Conservation (phyloP, 345 rosid genomes). For the Adansonia digitata region DNA sequence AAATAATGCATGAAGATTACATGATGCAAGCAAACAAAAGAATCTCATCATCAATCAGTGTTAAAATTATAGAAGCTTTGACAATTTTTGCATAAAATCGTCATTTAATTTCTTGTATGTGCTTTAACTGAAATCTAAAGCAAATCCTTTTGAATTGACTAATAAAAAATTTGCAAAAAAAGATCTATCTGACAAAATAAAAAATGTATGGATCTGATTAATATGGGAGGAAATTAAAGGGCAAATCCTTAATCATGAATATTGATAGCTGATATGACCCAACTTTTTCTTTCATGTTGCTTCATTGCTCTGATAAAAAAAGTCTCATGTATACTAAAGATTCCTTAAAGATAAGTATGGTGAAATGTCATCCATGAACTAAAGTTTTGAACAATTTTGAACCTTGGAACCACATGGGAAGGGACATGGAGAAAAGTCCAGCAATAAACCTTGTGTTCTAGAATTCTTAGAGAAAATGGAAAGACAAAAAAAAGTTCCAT, state of each 20-base stretch:
- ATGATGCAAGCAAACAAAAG: not conserved
- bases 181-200: constrained; percentile 10
- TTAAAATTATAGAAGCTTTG: not conserved
- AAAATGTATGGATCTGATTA: not conserved
- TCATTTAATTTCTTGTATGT: not conserved
- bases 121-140: constrained; percentile 12
- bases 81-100: not conserved
- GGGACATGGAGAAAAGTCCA: constrained; percentile 23
- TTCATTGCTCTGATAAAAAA: not conserved
- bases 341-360: constrained; percentile 29
- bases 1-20: not conserved
- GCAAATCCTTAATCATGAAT: not conserved
- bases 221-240: not conserved
- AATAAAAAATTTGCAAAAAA: constrained; percentile 1
- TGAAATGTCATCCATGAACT: constrained; percentile 21
- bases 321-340: constrained; percentile 6
- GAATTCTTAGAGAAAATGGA: not conserved
- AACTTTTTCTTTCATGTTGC: constrained; percentile 4
- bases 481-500: not conserved
- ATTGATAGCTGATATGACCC: constrained; percentile 12
- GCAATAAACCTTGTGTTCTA: not conserved
- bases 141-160: constrained; percentile 22
- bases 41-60: not conserved
- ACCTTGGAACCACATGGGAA: constrained; percentile 30
- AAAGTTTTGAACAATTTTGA: constrained; percentile 18